Evolutionary conservation across 1,139 yeast genomes (phyloP).

Genomic region (Trichomonascaceae sp.): DNA sequence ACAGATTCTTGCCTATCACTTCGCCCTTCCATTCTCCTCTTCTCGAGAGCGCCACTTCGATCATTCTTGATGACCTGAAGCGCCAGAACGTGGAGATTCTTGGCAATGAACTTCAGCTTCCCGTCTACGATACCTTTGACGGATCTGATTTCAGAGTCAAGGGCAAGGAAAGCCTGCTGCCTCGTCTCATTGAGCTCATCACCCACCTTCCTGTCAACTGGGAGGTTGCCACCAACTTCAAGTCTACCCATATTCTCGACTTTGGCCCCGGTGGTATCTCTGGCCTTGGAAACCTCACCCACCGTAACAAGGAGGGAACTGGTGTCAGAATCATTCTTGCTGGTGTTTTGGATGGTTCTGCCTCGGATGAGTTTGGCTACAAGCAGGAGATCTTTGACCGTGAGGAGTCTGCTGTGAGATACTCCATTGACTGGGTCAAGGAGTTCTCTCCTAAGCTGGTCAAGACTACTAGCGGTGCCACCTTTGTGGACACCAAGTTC

Average conservation of each 20-base stretch:
- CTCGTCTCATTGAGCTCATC: slow-evolving; percentile 66
- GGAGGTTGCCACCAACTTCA: slow-evolving; percentile 77
- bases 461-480: slow-evolving; percentile 48
- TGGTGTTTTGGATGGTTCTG: slow-evolving; percentile 66
- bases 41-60: slow-evolving; percentile 55
- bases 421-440: slow-evolving; percentile 82
- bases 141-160: slow-evolving; percentile 52
- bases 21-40: slow-evolving; percentile 96
- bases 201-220: slow-evolving; percentile 86
- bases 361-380: slow-evolving; percentile 79
- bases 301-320: slow-evolving; percentile 96
- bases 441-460: slow-evolving; percentile 80
- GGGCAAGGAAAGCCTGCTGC: slow-evolving; percentile 37
- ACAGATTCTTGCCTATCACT: slow-evolving; percentile 87
- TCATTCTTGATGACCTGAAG: slow-evolving; percentile 52
- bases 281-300: slow-evolving; percentile 91
- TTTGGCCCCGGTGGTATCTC: slow-evolving; percentile 99
- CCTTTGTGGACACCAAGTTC: slow-evolving; percentile 83
- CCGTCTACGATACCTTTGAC: slow-evolving; percentile 82
- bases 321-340: slow-evolving; percentile 92
- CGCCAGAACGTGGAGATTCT: slow-evolving; percentile 44
- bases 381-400: slow-evolving; percentile 87
- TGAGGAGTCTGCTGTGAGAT: slow-evolving; percentile 50
- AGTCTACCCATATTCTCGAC: slow-evolving; percentile 80
- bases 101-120: slow-evolving; percentile 50